Percentiles rank a stretch among this genome's conserved stretches.
Evolutionary conservation across 441 rosid genomes (phyloP).

Genomic region (Populus hybrid): DNA sequence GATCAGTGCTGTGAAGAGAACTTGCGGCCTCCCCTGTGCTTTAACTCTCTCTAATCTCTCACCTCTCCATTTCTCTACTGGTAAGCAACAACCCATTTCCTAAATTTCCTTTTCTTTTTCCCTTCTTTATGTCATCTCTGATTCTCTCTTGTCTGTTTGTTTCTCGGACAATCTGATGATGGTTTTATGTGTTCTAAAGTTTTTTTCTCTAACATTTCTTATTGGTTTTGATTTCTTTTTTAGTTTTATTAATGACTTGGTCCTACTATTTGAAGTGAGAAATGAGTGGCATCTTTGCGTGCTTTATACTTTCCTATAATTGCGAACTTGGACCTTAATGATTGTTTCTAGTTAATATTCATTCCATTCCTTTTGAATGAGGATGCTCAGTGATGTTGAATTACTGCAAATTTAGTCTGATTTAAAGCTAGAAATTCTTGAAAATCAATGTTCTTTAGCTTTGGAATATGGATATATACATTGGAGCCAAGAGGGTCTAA

Average conservation of each 20-base stretch:
- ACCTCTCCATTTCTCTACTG: background rate
- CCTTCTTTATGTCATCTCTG: background rate
- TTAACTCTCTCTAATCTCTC: background rate
- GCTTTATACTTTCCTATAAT: no score
- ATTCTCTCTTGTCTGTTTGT: background rate
- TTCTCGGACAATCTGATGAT: background rate
- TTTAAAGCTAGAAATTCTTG: background rate
- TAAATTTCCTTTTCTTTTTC: background rate
- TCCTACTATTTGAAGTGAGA: background rate
- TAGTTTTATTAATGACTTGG: background rate
- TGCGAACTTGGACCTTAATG: background rate
- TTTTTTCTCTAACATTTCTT: background rate
- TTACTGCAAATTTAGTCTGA: background rate
- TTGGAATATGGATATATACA: background rate
- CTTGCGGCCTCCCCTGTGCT: background rate
- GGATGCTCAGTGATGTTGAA: background rate
- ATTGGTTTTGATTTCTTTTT: background rate
- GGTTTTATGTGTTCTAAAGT: background rate
- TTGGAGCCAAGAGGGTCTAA: background rate
- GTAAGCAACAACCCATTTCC: background rate
- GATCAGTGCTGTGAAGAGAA: background rate
- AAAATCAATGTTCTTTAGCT: background rate
- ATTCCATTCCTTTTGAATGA: background rate
- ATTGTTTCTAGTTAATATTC: background rate
- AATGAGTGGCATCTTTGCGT: background rate